Base-by-base conservation (phyloP, 2,329 filamentous ascomycete species). In the Ascochyta lentis region DNA sequence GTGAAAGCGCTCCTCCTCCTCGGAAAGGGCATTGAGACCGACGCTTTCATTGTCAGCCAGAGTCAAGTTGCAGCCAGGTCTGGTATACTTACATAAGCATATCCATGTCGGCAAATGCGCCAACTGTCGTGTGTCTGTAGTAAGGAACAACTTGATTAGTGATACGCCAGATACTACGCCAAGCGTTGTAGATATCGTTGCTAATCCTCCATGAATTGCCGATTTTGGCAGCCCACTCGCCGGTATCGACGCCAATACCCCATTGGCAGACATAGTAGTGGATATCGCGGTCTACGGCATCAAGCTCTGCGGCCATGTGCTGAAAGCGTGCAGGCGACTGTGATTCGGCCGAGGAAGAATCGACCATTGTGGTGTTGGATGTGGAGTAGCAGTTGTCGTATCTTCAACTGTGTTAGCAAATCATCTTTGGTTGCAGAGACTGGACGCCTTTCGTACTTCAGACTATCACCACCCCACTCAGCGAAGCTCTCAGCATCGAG, bases 401-500 rank as follows among this genome's bases (percentile, higher is more conserved):
- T 55, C 79, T 23, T 77, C 71, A 41, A 1, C 9, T 0, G 4
- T n/a, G 26, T 66, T n/a, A 67, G 59, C 56, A 6, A 3, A n/a
- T 19, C 13, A 13, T 13, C 6, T 1, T 27, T 6, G 54, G 83
- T 73, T 35, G 6, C 16, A 23, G 2, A 3, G 6, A 33, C 3
- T 16, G 6, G 7, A n/a, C 4, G 19, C 6, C 3, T 12, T 22
- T n/a, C 15, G 70, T 71, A 86, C 79, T 86, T 86, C 10, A 86
- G 69, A 0, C 65, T 67, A 48, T 76, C 73, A 9, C 72, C 68
- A 9, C 69, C 72, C 73, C 73, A 76, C 19, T 68, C 63, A 1
- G 83, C 81, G 65, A 84, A 87, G 0, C 83, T 81, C 38, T 79
- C 70, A 1, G 85, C 86, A 68, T 89, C 86, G 15, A 84, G 70